A percentile compares a stretch with the other conserved stretches of the same genome.
Conservation (phyloP, 2,329 filamentous ascomycete genomes). For the Dactylonectria macrodidyma region DNA sequence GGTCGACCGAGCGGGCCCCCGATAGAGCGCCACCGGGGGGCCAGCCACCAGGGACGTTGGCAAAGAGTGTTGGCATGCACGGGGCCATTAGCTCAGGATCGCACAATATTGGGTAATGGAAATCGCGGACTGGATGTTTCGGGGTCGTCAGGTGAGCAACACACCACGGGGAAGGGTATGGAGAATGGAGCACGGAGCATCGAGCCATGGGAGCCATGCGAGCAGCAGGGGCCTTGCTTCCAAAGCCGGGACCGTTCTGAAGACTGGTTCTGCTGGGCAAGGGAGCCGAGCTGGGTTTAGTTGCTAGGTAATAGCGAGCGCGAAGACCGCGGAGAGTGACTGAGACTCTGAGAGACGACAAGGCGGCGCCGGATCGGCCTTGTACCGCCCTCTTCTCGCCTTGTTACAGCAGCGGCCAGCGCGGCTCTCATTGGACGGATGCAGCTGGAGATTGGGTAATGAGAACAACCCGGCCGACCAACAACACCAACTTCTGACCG, state of each 20-base stretch:
- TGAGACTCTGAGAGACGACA: conserved; percentile 26
- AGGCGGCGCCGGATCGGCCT: conserved; percentile 42
- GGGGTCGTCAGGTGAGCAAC: conserved; percentile 49
- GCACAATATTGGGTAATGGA: conserved; percentile 64
- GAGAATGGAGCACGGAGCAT: conserved; percentile 26
- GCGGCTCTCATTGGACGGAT: conserved; percentile 49
- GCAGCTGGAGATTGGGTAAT: conserved; percentile 54
- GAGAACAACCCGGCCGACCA: conserved; percentile 48
- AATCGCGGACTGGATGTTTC: conserved; percentile 59
- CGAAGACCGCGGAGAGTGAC: conserved; percentile 22
- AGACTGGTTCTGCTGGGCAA: not conserved
- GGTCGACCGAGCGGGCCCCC: conserved; percentile 19
- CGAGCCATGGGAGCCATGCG: conserved; percentile 19
- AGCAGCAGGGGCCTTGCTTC: not conserved
- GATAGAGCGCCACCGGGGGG: conserved; percentile 27
- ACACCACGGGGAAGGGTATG: conserved; percentile 42
- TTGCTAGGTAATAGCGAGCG: conserved; percentile 5
- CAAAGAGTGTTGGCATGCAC: conserved; percentile 46
- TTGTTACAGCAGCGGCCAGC: not conserved
- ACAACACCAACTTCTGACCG: conserved; percentile 12
- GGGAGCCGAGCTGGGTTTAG: conserved; percentile 17
- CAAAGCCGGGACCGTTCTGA: conserved; percentile 6
- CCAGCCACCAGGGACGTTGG: conserved; percentile 32
- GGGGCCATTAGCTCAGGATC: conserved; percentile 51
- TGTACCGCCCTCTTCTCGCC: not conserved